These are phyloP conservation scores for Boletus coccyginus DNA, from an alignment of 768 basidiomycete species.

Conservation along the genomic window DNA sequence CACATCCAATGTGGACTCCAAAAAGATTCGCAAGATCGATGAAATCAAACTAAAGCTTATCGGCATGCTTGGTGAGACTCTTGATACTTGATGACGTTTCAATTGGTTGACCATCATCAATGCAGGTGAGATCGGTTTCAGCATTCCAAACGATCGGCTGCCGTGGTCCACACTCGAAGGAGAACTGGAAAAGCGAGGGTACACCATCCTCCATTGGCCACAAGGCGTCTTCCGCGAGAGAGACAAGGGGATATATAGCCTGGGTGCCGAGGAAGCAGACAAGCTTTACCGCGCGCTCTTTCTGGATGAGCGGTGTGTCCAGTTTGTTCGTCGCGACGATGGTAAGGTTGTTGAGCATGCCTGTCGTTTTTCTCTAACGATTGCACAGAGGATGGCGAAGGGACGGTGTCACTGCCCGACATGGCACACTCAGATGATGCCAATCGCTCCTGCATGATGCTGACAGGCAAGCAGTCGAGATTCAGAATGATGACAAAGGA, in stretches of 20 bases:
- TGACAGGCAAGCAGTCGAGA: no score
- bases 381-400: no score
- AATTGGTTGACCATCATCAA: not conserved
- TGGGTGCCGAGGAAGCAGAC: not conserved
- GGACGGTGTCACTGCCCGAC: no score
- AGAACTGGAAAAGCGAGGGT: not conserved
- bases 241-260: not conserved
- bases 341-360: no score
- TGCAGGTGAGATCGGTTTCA: not conserved
- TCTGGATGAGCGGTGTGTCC: not conserved
- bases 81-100: not conserved
- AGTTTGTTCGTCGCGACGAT: not conserved
- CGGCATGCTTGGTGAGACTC: conserved; percentile 5
- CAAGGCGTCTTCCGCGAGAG: not conserved
- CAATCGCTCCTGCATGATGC: no score
- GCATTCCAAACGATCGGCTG: not conserved
- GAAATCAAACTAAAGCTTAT: not conserved
- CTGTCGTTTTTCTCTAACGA: no score
- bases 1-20: not conserved
- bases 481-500: no score
- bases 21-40: not conserved
- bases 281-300: not conserved
- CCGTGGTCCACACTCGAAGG: not conserved
- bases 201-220: conserved; percentile 2
- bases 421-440: no score